Base-by-base conservation (phyloP, 257 asterid genomes). In the Capsicum pubescens region DNA sequence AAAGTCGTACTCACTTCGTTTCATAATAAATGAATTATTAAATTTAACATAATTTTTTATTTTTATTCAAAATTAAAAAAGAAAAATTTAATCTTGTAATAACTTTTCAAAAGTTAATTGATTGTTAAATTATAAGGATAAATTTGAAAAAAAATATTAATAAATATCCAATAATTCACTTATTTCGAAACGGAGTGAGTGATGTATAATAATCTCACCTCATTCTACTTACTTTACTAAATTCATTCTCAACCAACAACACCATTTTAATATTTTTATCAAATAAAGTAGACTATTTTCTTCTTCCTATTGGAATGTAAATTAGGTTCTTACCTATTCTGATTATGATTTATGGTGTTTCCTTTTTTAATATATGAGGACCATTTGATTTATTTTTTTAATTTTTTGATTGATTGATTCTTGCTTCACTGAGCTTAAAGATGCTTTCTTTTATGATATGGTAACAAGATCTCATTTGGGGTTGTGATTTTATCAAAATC, bases 241-340 rank as follows among this genome's bases (percentile, higher is more conserved):
- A 67, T 80, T 57, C 79, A 64, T 81, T 82, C 83, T 86, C 87
- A 79, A 77, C 87, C 46, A 87, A 81, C 82, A 76, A 81, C 82
- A 76, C 78, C 57, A 88, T 68, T 56, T 26, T 77, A 52, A 21
- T 7, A 15, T 1, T 69, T 1, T 3, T 2, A 10, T 9, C n/a
- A 15, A 10, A 10, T 10, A 50, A 52, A 52, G 48, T 52, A 50
- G n/a, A 21, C 12, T 6, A 6, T 0, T 48, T 8, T 7, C 64
- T 83, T 79, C 82, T 0, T 7, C 61, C 50, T 52, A 60, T 84
- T 79, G 79, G 19, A 59, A 52, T 79, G 52, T 81, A 77, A 83
- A 87, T 72, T 66, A 74, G 80, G 61, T 82, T 84, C 42, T 76
- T 63, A 78, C 68, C 72, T 64, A 82, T 82, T 66, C 42, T 57